Evolutionary conservation across 257 asterid species (phyloP), one percentile per base, ranked within the genome.

Genomic region (Solanum commersonii): DNA sequence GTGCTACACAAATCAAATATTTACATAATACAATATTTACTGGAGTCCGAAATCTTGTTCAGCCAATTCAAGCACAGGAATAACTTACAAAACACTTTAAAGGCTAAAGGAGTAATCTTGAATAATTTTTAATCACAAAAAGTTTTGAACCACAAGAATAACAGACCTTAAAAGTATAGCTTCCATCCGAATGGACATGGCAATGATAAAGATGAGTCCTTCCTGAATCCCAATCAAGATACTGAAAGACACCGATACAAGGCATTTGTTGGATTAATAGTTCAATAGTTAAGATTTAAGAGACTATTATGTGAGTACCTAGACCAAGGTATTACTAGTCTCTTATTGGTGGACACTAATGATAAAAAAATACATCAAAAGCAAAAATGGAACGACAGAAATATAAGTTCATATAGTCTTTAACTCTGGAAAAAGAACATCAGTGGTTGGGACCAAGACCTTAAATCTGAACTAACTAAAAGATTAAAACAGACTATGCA

Each of bases 121-220:
- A 42, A 68, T 77, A 38, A 27, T 37, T n/a, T 37, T 16, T 71
- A 5, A 85, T 40, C 29, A 68, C n/a, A 14, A 20, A 10, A 85
- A 73, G 65, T 23, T 31, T 13, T 46, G 84, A 81, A 59, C 34
- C 68, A 29, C 74, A 35, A 87, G 79, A 25, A 65, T 46, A 27
- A 89, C 96, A 86, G 88, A 95, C 99, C 98, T 94, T 92, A 84
- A 96, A 93, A 90, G 84, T 52, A 87, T 88, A 91, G 83, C 94
- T 92, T 90, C 94, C 95, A 83, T 95, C 92, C 27, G 22, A 65
- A 79, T 84, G 78, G 88, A 92, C 86, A 78, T 94, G 52, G 86
- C 95, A 95, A 87, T 93, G 88, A 83, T 94, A 96, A 46, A 89
- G 85, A 91, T 93, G 92, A 27, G 96, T 91, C 87, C 92, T 95